These are phyloP conservation scores for Botrytis elliptica DNA, from an alignment of 2,329 filamentous ascomycete species.

Conservation along the genomic window DNA sequence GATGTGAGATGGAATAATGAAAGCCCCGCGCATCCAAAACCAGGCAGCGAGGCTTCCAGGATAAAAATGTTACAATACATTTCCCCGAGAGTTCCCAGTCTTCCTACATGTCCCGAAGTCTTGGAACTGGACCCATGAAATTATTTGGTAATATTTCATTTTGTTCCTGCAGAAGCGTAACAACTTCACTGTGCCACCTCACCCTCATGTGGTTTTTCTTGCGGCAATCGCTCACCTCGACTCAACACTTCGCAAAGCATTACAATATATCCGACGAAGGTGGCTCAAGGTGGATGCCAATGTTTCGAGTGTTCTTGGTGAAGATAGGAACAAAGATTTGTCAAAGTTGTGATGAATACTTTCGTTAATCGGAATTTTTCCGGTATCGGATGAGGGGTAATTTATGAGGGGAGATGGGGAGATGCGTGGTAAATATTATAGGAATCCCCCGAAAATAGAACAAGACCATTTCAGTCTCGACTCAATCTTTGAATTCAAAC, in stretches of 20 bases:
- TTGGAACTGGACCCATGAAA: constrained; percentile 18
- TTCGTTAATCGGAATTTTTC: background rate
- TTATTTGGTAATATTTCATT: constrained; percentile 20
- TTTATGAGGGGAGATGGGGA: too few relatives aligned
- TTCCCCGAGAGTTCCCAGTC: background rate
- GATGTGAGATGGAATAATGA: background rate
- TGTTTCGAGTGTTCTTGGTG: constrained; percentile 2
- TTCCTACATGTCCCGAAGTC: constrained; percentile 18
- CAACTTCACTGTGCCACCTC: background rate
- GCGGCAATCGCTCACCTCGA: constrained; percentile 9
- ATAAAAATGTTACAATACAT: too few relatives aligned
- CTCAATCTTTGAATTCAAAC: background rate
- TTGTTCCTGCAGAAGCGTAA: constrained; percentile 15
- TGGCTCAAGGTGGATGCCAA: constrained; percentile 3
- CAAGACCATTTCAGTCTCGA: background rate
- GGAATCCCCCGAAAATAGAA: background rate
- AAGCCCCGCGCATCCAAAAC: background rate
- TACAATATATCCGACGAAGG: constrained; percentile 1
- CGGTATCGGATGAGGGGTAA: constrained; percentile 14
- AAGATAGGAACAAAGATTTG: constrained; percentile 11
- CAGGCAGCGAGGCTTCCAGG: background rate
- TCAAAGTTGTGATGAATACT: constrained; percentile 14
- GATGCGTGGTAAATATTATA: background rate
- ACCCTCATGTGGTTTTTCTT: background rate
- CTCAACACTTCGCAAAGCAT: background rate